These are phyloP conservation scores for Microcos paniculata DNA, from an alignment of 345 rosid species.

Conservation along the genomic window DNA sequence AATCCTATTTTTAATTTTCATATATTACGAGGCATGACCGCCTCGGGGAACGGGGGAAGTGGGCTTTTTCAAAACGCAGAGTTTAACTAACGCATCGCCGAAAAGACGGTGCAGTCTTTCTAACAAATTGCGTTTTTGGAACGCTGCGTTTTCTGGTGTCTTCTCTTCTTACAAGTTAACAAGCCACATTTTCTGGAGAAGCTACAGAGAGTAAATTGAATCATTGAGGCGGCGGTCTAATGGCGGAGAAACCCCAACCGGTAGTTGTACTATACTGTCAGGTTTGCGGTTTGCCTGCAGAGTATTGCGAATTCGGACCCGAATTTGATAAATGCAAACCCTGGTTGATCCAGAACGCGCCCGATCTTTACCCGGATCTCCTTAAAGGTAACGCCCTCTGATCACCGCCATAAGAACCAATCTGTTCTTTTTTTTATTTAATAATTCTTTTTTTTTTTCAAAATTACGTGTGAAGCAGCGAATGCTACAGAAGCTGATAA, in stretches of 20 bases:
- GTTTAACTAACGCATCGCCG: not conserved
- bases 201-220: not conserved
- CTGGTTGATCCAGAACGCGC: conserved; percentile 49
- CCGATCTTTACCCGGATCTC: conserved; percentile 52
- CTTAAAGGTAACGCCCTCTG: conserved; percentile 24
- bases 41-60: too few species aligned
- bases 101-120: too few species aligned
- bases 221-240: conserved; percentile 13
- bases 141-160: conserved; percentile 5
- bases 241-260: conserved; percentile 42
- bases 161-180: not conserved
- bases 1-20: too few species aligned
- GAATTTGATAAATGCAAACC: conserved; percentile 51
- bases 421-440: not conserved
- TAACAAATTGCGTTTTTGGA: not conserved
- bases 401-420: not conserved
- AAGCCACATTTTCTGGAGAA: not conserved
- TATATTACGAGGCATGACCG: too few species aligned
- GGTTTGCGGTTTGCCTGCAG: conserved; percentile 45
- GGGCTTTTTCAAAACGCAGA: too few species aligned
- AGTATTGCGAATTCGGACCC: conserved; percentile 53
- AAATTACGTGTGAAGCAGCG: conserved; percentile 11
- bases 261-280: conserved; percentile 35
- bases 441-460: not conserved
- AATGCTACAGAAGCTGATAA: conserved; percentile 32